Conservation (phyloP, 2,329 filamentous ascomycete species). For the Colletotrichum liriopes region DNA sequence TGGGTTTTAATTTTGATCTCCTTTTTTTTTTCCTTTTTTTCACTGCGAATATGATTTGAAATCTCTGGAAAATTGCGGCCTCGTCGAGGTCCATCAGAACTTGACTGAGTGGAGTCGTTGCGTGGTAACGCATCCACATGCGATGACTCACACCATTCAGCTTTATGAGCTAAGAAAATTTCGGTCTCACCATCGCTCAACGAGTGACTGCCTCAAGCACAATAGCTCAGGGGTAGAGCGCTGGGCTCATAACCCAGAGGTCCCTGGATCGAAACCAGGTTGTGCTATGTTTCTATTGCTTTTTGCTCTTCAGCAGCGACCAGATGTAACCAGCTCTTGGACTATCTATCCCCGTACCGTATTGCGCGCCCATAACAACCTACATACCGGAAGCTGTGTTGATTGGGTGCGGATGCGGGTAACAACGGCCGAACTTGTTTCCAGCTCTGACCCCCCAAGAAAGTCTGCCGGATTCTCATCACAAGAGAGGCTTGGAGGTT, state of each 20-base stretch:
- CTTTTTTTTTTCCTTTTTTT: too few species aligned
- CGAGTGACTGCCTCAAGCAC: background rate
- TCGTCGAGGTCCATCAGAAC: background rate
- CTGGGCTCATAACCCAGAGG: slow-evolving; percentile 44
- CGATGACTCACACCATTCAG: slow-evolving; percentile 9
- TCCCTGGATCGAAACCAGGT: slow-evolving; percentile 43
- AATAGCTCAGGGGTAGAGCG: slow-evolving; percentile 44
- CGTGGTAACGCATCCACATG: background rate
- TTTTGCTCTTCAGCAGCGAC: background rate
- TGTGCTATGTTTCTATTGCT: slow-evolving; percentile 19
- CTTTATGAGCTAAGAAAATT: fast-evolving
- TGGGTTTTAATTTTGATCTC: background rate
- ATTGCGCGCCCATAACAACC: too few species aligned
- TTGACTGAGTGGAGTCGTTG: background rate
- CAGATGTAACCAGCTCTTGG: too few species aligned
- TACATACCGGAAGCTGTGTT: too few species aligned
- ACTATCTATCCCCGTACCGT: background rate
- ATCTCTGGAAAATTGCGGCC: slow-evolving; percentile 25
- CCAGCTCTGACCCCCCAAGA: background rate
- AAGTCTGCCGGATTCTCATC: background rate
- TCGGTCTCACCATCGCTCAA: fast-evolving
- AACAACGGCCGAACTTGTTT: too few species aligned
- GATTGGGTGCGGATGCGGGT: background rate
- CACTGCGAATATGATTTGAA: too few species aligned
- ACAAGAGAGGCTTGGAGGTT: background rate